These are phyloP conservation scores for Boletales sp. DNA, from an alignment of 768 basidiomycete genomes.

Conservation along the genomic window DNA sequence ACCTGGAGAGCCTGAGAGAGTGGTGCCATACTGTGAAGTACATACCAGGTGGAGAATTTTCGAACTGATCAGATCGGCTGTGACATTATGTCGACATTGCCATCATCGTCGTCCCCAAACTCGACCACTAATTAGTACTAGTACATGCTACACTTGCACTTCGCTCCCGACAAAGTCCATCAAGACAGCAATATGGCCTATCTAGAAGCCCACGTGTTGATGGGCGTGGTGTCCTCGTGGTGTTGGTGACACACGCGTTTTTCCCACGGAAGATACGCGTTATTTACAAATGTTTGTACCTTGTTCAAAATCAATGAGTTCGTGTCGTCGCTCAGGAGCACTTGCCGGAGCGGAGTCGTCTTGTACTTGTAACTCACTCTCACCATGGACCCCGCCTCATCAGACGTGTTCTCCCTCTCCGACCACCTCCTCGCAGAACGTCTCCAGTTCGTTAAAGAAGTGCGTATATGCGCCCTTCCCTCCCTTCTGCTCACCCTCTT, in stretches of 20 bases:
- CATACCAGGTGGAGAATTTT: too few species aligned
- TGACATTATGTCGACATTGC: too few species aligned
- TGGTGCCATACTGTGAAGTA: slow-evolving; percentile 7
- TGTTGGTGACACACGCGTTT: slow-evolving; percentile 17
- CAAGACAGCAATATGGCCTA: slow-evolving; percentile 7
- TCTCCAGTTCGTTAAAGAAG: slow-evolving; percentile 75
- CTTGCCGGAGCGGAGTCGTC: neutral
- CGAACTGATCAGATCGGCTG: too few species aligned
- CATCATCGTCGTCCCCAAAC: too few species aligned
- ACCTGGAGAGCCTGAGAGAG: slow-evolving; percentile 24
- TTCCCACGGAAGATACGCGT: slow-evolving; percentile 29
- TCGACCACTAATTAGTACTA: too few species aligned
- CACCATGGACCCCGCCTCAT: slow-evolving; percentile 23
- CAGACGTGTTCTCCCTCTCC: slow-evolving; percentile 71
- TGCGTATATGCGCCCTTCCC: slow-evolving; percentile 22
- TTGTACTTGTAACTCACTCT: slow-evolving; percentile 26
- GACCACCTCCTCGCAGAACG: slow-evolving; percentile 69
- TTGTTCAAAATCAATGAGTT: slow-evolving; percentile 24
- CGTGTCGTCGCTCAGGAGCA: neutral
- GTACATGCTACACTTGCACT: neutral
- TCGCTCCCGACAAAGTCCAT: neutral
- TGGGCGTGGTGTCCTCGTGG: slow-evolving; percentile 13
- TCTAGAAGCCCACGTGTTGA: neutral
- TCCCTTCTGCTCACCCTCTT: slow-evolving; percentile 1
- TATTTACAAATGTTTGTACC: slow-evolving; percentile 25